Conservation (phyloP, 2,329 filamentous ascomycete genomes). For the Monilinia fructicola region DNA sequence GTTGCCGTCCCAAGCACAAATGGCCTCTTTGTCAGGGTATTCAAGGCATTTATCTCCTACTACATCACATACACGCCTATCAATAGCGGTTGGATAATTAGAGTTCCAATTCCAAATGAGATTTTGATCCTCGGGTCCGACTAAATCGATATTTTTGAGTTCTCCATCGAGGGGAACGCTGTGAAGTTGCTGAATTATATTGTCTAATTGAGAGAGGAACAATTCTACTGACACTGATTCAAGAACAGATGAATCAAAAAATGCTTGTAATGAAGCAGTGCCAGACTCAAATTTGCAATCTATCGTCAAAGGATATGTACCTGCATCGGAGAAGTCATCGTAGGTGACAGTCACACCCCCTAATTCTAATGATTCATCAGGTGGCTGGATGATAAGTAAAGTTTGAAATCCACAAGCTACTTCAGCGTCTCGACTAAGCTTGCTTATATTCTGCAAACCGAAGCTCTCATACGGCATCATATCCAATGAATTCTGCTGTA, state of each 20-base stretch:
- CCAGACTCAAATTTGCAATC: not conserved
- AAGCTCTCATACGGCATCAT: not conserved
- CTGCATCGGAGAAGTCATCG: not conserved
- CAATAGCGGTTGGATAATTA: not conserved
- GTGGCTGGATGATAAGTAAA: not conserved
- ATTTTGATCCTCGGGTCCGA: not conserved
- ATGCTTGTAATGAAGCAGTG: not conserved
- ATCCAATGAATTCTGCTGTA: not conserved
- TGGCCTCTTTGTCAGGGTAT: not conserved
- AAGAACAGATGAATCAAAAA: not conserved
- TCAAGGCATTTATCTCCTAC: slow-evolving; percentile 20
- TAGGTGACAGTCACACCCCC: not conserved
- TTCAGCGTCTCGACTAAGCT: not conserved
- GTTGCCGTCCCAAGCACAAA: slow-evolving; percentile 27
- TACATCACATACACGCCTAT: slow-evolving; percentile 21
- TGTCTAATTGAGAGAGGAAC: not conserved
- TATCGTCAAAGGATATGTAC: not conserved
- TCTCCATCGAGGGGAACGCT: not conserved
- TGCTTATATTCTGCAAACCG: not conserved
- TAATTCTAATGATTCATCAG: not conserved
- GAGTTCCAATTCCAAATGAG: not conserved
- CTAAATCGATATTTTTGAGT: not conserved
- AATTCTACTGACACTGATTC: not conserved
- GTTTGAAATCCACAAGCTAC: slow-evolving; percentile 10
- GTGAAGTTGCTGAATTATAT: not conserved